Conservation (phyloP, 345 rosid genomes). For the Euclidium syriacum region DNA sequence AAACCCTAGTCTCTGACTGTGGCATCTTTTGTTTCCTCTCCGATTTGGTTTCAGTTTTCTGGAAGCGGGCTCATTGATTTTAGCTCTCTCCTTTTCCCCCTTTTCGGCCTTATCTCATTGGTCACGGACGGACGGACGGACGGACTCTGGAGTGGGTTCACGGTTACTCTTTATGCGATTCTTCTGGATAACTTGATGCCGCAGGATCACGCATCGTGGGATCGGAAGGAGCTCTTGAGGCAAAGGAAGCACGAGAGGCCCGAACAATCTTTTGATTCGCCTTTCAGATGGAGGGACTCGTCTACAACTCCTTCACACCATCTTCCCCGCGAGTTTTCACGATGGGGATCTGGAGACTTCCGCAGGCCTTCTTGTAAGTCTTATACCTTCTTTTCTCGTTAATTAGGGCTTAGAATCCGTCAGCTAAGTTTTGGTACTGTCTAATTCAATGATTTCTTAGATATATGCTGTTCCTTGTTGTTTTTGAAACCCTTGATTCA, state of each 20-base stretch:
- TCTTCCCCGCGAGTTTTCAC: constrained; percentile 44
- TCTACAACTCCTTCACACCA: constrained; percentile 44
- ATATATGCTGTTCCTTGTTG: not conserved
- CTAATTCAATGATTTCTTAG: not conserved
- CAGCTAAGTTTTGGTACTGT: not conserved
- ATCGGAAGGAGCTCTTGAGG: constrained; percentile 81
- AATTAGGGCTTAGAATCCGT: constrained; percentile 5
- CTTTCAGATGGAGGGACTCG: constrained; percentile 73
- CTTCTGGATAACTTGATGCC: constrained; percentile 65
- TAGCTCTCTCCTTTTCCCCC: not conserved
- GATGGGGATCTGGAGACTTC: constrained; percentile 71
- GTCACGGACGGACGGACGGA: not conserved
- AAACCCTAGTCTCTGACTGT: constrained; percentile 24
- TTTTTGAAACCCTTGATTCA: not conserved
- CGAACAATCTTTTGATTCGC: constrained; percentile 44
- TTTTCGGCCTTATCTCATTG: not conserved
- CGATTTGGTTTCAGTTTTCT: constrained; percentile 12
- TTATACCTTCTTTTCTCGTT: not conserved
- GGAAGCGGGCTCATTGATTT: constrained; percentile 1
- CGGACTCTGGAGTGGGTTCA: constrained; percentile 21
- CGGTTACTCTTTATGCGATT: constrained; percentile 38
- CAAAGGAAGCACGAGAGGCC: constrained; percentile 88
- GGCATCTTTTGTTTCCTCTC: not conserved
- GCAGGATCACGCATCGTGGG: constrained; percentile 86
- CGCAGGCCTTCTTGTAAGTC: constrained; percentile 72